Conservation (phyloP, 768 basidiomycete species). For the Strobilomyces dryophilus region DNA sequence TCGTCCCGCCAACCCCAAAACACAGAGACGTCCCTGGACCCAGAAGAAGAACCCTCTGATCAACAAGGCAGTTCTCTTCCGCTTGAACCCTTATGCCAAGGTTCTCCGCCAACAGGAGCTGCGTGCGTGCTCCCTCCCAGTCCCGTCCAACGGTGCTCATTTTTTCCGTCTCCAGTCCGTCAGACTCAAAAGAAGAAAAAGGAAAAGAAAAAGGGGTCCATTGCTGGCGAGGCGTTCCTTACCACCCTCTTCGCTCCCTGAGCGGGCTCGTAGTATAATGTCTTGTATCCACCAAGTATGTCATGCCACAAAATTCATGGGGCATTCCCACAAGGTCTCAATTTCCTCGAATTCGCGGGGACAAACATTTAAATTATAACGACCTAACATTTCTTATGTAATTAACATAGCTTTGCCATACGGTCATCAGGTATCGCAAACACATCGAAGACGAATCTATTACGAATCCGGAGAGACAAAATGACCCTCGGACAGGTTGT, state of each 20-base stretch:
- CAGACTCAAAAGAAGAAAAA: constrained; percentile 58
- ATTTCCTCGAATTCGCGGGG: too few relatives aligned
- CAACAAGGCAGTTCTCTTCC: constrained; percentile 94
- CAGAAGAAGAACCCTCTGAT: constrained; percentile 98
- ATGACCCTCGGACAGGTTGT: constrained; percentile 45
- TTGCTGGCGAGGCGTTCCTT: constrained; percentile 82
- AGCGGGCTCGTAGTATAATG: constrained; percentile 23
- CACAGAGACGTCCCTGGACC: constrained; percentile 92
- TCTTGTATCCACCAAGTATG: constrained; percentile 11
- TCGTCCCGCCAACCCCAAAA: constrained; percentile 81
- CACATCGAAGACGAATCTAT: background rate
- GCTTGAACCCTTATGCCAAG: constrained; percentile 98
- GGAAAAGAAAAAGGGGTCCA: constrained; percentile 57
- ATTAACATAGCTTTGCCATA: too few relatives aligned
- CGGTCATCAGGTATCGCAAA: too few relatives aligned
- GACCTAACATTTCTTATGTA: too few relatives aligned
- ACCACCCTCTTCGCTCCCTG: constrained; percentile 81
- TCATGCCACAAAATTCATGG: constrained; percentile 16
- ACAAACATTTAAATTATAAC: too few relatives aligned
- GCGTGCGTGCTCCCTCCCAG: constrained; percentile 47
- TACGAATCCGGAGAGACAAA: constrained; percentile 15
- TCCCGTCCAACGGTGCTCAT: constrained; percentile 1
- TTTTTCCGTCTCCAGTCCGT: constrained; percentile 49
- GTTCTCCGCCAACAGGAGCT: constrained; percentile 85
- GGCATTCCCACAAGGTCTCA: background rate